Evolutionary conservation across 345 rosid genomes (phyloP).

Genomic region (Citropsis articulata): DNA sequence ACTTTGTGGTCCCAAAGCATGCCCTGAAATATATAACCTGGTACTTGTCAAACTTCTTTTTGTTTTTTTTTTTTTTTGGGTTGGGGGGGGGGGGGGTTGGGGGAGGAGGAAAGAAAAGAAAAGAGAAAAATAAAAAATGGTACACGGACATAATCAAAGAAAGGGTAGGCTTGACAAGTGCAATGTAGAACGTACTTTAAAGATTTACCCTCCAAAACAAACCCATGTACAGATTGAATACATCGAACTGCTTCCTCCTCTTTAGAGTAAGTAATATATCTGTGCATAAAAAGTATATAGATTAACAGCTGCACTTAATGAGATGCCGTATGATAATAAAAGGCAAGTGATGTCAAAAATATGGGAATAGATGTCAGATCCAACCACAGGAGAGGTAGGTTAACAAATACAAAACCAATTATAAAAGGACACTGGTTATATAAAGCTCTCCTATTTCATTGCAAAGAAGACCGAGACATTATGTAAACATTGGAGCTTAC

Average conservation of each 20-base stretch:
- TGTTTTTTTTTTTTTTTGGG: too few relatives aligned
- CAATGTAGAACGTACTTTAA: constrained; percentile 45
- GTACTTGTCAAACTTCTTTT: neutral
- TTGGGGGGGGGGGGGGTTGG: too few relatives aligned
- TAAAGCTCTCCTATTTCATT: neutral
- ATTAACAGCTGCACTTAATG: neutral
- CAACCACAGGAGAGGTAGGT: neutral
- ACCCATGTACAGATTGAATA: constrained; percentile 89
- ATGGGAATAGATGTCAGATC: neutral
- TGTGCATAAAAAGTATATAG: constrained; percentile 13
- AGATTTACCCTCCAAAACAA: constrained; percentile 75
- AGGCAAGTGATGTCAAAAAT: neutral
- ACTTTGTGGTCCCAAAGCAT: constrained; percentile 93
- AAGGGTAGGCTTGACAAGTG: neutral
- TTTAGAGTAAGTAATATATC: constrained; percentile 77
- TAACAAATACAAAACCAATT: neutral
- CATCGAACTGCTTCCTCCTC: constrained; percentile 94
- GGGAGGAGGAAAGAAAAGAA: neutral
- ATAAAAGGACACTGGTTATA: neutral
- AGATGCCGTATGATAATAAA: neutral
- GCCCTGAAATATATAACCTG: constrained; percentile 51
- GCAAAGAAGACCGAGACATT: neutral
- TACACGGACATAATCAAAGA: neutral
- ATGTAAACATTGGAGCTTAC: constrained; percentile 38
- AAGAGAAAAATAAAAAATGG: neutral